phyloP scores from a whole-genome alignment of 495 filamentous ascomycete species.

The Penicillium daleae region DNA sequence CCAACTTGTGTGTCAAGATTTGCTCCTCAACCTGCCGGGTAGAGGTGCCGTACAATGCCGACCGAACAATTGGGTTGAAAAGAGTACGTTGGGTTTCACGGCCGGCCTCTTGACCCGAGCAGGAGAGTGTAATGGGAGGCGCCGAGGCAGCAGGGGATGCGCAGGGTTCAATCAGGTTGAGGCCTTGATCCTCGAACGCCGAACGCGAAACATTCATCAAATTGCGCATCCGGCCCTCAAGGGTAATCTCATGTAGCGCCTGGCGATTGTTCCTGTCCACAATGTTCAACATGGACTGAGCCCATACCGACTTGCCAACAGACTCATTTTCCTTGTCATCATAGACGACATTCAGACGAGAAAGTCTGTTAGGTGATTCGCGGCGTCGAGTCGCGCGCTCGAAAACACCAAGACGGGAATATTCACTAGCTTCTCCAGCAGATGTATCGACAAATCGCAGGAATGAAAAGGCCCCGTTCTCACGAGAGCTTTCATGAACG shows the following conservation, averaged over 20 bases:
- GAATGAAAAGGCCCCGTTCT: conserved; percentile 80
- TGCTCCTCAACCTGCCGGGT: conserved; percentile 69
- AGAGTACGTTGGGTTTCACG: conserved; percentile 72
- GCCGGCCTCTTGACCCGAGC: conserved; percentile 66
- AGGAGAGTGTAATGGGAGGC: conserved; percentile 83
- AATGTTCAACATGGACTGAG: conserved; percentile 81
- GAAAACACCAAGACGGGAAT: conserved; percentile 63
- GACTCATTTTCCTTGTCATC: conserved; percentile 58
- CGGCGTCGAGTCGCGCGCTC: conserved; percentile 66
- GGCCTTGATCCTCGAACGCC: conserved; percentile 67
- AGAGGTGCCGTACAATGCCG: conserved; percentile 68
- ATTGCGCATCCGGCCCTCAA: conserved; percentile 69
- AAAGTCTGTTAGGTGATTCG: conserved; percentile 48
- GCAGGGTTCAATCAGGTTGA: conserved; percentile 78
- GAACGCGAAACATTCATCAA: conserved; percentile 79
- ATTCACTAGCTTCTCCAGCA: conserved; percentile 66
- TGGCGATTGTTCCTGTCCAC: conserved; percentile 67
- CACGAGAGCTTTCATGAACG: conserved; percentile 60
- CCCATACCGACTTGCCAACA: conserved; percentile 54
- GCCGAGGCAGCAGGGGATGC: conserved; percentile 75
- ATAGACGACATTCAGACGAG: conserved; percentile 62
- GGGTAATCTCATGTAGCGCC: conserved; percentile 69
- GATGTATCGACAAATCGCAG: conserved; percentile 84
- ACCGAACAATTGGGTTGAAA: conserved; percentile 78
- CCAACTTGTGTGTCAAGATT: conserved; percentile 70